These are phyloP conservation scores for Starmerella scarabaei DNA, from an alignment of 805 yeast species.

Conservation along the genomic window DNA sequence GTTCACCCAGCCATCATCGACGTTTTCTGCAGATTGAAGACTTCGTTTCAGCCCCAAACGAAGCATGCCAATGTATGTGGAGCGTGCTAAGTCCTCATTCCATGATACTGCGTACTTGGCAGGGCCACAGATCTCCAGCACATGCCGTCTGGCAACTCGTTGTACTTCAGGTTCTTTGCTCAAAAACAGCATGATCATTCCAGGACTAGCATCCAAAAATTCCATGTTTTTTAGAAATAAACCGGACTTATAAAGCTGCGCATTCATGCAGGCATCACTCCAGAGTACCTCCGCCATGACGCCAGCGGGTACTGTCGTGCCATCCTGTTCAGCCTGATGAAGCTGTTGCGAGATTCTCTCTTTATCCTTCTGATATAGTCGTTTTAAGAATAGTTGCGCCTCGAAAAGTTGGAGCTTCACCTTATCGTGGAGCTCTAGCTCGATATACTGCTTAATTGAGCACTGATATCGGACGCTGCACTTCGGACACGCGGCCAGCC, in stretches of 20 bases:
- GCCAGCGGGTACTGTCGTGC: neutral
- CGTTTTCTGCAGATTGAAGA: conserved; percentile 7
- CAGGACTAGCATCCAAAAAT: neutral
- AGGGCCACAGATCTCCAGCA: neutral
- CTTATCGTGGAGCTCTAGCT: neutral
- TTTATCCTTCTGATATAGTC: conserved; percentile 9
- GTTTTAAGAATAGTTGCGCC: conserved; percentile 5
- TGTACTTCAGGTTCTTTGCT: neutral
- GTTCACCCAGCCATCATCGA: conserved; percentile 17
- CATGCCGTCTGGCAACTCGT: neutral
- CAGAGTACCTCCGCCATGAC: conserved; percentile 13
- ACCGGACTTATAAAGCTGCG: too few species aligned
- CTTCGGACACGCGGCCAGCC: conserved; percentile 7
- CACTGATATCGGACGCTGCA: conserved; percentile 16
- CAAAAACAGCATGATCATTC: conserved; percentile 1
- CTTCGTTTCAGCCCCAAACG: conserved; percentile 8
- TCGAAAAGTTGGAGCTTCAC: conserved; percentile 1
- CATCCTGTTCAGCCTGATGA: too few species aligned
- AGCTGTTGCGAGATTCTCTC: conserved; percentile 3
- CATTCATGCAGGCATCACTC: conserved; percentile 11
- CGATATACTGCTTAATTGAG: conserved; percentile 1
- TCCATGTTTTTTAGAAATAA: neutral
- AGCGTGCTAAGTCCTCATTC: neutral
- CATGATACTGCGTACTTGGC: conserved; percentile 4
- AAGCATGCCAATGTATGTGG: conserved; percentile 3